Base-by-base conservation (phyloP, 192 early-diverging fungal species). In the Hyaloraphidium curvatum region DNA sequence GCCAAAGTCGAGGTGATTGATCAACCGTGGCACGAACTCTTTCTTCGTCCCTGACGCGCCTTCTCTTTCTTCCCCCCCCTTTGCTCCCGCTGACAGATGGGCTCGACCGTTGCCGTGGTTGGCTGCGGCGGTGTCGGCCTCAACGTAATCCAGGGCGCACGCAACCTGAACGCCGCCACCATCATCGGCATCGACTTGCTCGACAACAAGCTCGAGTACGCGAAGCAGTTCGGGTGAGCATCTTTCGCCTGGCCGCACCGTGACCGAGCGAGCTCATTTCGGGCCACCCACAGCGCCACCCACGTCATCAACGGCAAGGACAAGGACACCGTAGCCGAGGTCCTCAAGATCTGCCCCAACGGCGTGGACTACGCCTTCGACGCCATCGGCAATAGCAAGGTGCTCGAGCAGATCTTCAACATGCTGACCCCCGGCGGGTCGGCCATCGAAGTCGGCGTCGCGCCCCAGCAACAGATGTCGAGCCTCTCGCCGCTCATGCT, bases 51-150 rank as follows among this genome's bases (percentile, higher is more conserved):
- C n/a, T n/a, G n/a, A n/a, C n/a, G n/a, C n/a, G n/a, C n/a, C n/a
- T n/a, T n/a, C n/a, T n/a, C n/a, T n/a, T n/a, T n/a, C n/a, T n/a
- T n/a, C n/a, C n/a, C n/a, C n/a, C n/a, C n/a, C n/a, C n/a, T n/a
- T n/a, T n/a, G n/a, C n/a, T n/a, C n/a, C n/a, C n/a, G n/a, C n/a
- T n/a, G n/a, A n/a, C n/a, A n/a, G n/a, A n/a, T n/a, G 39, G 85
- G 82, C 35, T 70, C 78, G 16, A 64, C 68, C 0, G 69, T 87
- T 13, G 93, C 88, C 27, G 81, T 97, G 56, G 93, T 97, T 73
- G 93, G 93, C 40, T 71, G 89, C 53, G 93, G 93, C 17, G 86
- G 87, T 31, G 89, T 97, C 31, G 93, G 93, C 16, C 68, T 97
- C 53, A 78, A 79, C 39, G 90, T 85, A 39, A 71, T 88, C 33